Conservation (phyloP, 495 filamentous ascomycete species). For the Lasiosphaeria ovina region DNA sequence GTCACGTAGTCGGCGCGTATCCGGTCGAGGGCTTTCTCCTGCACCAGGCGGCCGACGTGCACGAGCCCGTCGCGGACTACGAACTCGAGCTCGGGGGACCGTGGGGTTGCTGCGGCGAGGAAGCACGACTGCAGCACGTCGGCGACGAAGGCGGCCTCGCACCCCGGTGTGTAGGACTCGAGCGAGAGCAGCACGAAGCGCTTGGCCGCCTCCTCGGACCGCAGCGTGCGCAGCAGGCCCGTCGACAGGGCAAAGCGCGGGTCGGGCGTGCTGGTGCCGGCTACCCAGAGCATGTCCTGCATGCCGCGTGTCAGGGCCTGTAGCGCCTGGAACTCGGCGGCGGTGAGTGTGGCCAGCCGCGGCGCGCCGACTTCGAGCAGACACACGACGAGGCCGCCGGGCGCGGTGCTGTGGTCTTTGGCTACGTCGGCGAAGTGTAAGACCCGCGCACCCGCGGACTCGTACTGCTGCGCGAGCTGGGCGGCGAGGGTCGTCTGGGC, state of each 20-base stretch:
- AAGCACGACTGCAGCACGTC: not conserved
- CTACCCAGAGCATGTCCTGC: slow-evolving; percentile 32
- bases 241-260: slow-evolving; percentile 23
- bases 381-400: slow-evolving; percentile 37
- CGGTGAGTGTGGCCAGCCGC: slow-evolving; percentile 40
- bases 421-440: slow-evolving; percentile 16
- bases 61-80: slow-evolving; percentile 29
- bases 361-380: slow-evolving; percentile 47
- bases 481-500: too few species aligned
- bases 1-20: slow-evolving; percentile 17
- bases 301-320: slow-evolving; percentile 34
- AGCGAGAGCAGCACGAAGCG: slow-evolving; percentile 28
- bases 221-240: slow-evolving; percentile 32
- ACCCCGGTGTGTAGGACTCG: slow-evolving; percentile 15
- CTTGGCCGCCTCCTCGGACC: slow-evolving; percentile 29
- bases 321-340: slow-evolving; percentile 29
- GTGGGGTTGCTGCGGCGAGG: slow-evolving; percentile 4
- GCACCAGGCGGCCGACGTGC: slow-evolving; percentile 21
- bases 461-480: too few species aligned
- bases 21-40: slow-evolving; percentile 23
- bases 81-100: slow-evolving; percentile 27
- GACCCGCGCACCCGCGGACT: not conserved
- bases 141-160: not conserved
- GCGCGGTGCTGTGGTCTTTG: slow-evolving; percentile 9
- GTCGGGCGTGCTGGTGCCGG: slow-evolving; percentile 12